Evolutionary conservation across 352 stramenopile species (phyloP).

Genomic region (Phytophthora pistaciae): DNA sequence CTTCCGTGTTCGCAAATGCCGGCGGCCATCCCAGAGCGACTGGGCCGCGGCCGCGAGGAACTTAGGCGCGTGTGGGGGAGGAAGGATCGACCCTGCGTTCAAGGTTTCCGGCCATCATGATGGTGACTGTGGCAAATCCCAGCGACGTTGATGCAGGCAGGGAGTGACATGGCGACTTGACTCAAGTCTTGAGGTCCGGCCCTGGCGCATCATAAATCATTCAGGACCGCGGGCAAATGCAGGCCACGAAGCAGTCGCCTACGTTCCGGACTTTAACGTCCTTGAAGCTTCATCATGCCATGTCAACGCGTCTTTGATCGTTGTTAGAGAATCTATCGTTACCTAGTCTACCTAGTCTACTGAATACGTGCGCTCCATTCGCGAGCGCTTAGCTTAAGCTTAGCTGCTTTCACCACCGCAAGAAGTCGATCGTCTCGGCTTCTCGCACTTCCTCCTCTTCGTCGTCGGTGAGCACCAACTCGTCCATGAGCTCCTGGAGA

Average conservation of each 20-base stretch:
- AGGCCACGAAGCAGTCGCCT: constrained; percentile 6
- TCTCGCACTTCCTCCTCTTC: constrained; percentile 31
- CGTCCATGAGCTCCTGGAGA: constrained; percentile 36
- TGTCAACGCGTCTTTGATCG: constrained; percentile 5
- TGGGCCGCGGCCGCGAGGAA: background rate
- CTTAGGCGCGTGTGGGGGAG: background rate
- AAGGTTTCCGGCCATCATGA: background rate
- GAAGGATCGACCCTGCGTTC: constrained; percentile 2
- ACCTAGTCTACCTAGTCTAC: background rate
- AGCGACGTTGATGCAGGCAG: too few relatives aligned
- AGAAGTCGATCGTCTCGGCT: constrained; percentile 22
- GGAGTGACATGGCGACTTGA: too few relatives aligned
- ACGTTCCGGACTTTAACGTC: constrained; percentile 7
- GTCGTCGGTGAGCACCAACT: constrained; percentile 25
- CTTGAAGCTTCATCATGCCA: background rate
- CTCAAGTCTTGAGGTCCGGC: too few relatives aligned
- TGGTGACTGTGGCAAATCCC: background rate
- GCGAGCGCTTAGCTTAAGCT: constrained; percentile 1
- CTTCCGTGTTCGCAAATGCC: constrained; percentile 17
- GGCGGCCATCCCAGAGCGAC: background rate
- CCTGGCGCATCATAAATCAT: too few relatives aligned
- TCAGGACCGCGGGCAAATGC: constrained; percentile 2
- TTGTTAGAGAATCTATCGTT: constrained; percentile 21
- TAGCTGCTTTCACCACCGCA: constrained; percentile 22
- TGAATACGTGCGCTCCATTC: constrained; percentile 13